A percentile compares a stretch with the other conserved stretches of the same genome.
Conservation (phyloP, 352 stramenopile species). For the Pythium coloratum region DNA sequence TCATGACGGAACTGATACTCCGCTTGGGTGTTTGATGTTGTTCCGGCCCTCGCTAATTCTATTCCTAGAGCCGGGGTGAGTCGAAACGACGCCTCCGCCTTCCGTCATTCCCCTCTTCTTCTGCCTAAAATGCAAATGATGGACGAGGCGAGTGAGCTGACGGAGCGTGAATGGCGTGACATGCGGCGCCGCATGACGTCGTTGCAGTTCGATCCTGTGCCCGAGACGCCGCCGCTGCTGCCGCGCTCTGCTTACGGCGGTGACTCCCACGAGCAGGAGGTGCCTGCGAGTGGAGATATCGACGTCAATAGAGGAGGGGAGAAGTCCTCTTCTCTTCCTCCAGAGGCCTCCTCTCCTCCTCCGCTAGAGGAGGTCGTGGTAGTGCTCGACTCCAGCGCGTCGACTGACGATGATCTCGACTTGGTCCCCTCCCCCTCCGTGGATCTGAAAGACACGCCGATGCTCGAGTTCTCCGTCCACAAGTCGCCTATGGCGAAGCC, state of each 20-base stretch:
- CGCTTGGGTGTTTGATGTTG: neutral
- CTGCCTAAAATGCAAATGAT: neutral
- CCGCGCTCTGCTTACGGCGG: conserved; percentile 38
- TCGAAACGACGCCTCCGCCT: neutral
- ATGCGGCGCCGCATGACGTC: conserved; percentile 53
- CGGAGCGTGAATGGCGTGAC: conserved; percentile 58
- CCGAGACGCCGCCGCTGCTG: conserved; percentile 49
- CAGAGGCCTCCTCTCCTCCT: neutral
- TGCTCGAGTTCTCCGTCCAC: neutral
- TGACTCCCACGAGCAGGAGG: neutral
- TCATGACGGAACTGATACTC: too few species aligned
- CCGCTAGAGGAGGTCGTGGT: neutral
- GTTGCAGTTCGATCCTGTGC: conserved; percentile 65
- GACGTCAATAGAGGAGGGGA: neutral
- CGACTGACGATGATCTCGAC: neutral
- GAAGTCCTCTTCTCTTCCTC: neutral
- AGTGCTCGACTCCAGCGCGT: neutral
- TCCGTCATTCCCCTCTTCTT: neutral
- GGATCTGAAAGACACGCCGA: neutral
- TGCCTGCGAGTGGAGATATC: neutral
- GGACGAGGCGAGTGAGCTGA: conserved; percentile 29
- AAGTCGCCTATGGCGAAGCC: neutral
- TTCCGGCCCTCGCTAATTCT: neutral
- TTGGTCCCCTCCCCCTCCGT: neutral
- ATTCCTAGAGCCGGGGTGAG: neutral